Conservation (phyloP, 1,284 basidiomycete genomes). For the Leccinum ponderosum region DNA sequence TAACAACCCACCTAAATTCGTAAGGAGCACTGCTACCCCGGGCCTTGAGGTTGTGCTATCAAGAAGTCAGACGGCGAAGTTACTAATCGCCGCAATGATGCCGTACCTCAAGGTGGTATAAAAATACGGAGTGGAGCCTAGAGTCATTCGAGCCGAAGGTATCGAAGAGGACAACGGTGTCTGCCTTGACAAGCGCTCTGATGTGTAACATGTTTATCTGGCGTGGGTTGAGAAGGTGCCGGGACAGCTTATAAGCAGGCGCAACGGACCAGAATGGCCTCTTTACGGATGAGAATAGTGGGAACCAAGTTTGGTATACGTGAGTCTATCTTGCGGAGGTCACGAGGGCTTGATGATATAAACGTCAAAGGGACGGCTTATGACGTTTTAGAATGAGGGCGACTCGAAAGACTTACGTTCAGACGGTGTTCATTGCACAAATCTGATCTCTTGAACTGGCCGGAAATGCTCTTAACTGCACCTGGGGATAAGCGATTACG, state of each 20-base stretch:
- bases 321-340: slow-evolving; percentile 96
- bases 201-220: slow-evolving; percentile 94
- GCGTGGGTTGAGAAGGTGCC: slow-evolving; percentile 3
- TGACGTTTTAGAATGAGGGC: slow-evolving; percentile 21
- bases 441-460: slow-evolving; percentile 88
- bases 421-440: slow-evolving; percentile 87
- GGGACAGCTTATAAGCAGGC: not conserved
- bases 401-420: slow-evolving; percentile 61
- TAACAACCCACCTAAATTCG: slow-evolving; percentile 75
- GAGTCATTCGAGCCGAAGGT: slow-evolving; percentile 85
- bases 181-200: slow-evolving; percentile 91
- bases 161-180: slow-evolving; percentile 82
- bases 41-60: slow-evolving; percentile 75
- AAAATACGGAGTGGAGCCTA: slow-evolving; percentile 80
- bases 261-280: slow-evolving; percentile 79
- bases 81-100: slow-evolving; percentile 14
- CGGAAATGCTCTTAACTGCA: slow-evolving; percentile 87
- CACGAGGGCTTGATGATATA: slow-evolving; percentile 75
- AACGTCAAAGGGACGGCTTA: slow-evolving; percentile 23
- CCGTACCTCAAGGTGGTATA: slow-evolving; percentile 84
- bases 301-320: slow-evolving; percentile 93
- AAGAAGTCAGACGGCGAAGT: slow-evolving; percentile 15
- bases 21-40: slow-evolving; percentile 73
- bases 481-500: slow-evolving; percentile 49
- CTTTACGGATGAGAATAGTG: slow-evolving; percentile 86